These are phyloP conservation scores for Gentiana dahurica DNA, from an alignment of 257 asterid species.

Conservation along the genomic window DNA sequence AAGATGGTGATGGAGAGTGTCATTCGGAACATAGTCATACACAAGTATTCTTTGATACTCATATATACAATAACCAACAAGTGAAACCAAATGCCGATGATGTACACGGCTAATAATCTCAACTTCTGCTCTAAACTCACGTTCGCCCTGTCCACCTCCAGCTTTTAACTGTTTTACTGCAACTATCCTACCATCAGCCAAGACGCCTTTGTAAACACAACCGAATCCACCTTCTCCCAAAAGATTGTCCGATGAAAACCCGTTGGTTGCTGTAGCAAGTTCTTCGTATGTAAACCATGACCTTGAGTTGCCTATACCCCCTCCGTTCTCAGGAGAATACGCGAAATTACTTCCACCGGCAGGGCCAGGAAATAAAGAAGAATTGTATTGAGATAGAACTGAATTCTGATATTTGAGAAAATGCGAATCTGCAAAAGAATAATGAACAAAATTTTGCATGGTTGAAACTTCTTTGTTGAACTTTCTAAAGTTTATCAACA, in stretches of 20 bases:
- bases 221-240: slow-evolving; percentile 95
- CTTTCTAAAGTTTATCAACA: too few species aligned
- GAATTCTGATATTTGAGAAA: slow-evolving; percentile 42
- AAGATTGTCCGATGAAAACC: slow-evolving; percentile 37
- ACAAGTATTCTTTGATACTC: slow-evolving; percentile 75
- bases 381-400: slow-evolving; percentile 19
- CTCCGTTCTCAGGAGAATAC: slow-evolving; percentile 46
- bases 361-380: slow-evolving; percentile 41
- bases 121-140: slow-evolving; percentile 88
- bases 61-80: slow-evolving; percentile 80
- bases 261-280: slow-evolving; percentile 48
- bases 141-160: slow-evolving; percentile 94
- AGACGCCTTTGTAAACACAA: slow-evolving; percentile 70
- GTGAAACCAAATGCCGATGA: slow-evolving; percentile 85
- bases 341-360: slow-evolving; percentile 37
- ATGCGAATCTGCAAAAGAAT: slow-evolving; percentile 44
- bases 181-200: slow-evolving; percentile 63
- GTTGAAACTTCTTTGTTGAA: too few species aligned
- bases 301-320: slow-evolving; percentile 54
- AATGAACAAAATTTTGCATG: background rate
- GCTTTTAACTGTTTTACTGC: slow-evolving; percentile 84
- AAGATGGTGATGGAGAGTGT: slow-evolving; percentile 76
- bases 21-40: slow-evolving; percentile 72
- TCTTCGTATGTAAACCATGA: slow-evolving; percentile 78
- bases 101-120: slow-evolving; percentile 87